A percentile compares a stretch with the other conserved stretches of the same genome.
phyloP scores from a whole-genome alignment of 495 filamentous ascomycete species.

The Penicillium riverlandense region DNA sequence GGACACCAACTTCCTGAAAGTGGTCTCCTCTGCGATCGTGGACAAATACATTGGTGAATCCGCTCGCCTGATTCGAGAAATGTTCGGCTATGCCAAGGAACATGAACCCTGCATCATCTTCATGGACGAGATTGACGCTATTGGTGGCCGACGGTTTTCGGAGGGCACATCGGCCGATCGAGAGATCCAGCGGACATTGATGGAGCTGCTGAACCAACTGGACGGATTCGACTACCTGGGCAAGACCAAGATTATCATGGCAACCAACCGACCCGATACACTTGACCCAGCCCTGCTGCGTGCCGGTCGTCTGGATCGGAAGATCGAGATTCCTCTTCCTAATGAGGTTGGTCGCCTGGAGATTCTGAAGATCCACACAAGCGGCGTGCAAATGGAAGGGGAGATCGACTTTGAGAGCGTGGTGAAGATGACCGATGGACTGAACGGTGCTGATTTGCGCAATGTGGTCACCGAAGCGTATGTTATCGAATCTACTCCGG shows the following conservation, averaged over 20 bases:
- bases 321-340: conserved; percentile 98
- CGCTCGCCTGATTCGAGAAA: conserved; percentile 93
- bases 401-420: conserved; percentile 99
- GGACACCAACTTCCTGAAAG: conserved; percentile 98
- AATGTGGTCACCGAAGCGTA: conserved; percentile 99
- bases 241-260: conserved; percentile 99
- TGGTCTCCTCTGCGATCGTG: conserved; percentile 99
- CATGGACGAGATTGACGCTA: conserved; percentile 99
- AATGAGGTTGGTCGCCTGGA: conserved; percentile 97
- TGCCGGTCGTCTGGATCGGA: conserved; percentile 90
- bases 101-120: conserved; percentile 99
- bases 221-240: conserved; percentile 99
- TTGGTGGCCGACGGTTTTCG: conserved; percentile 94
- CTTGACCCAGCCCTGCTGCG: conserved; percentile 91
- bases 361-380: conserved; percentile 97
- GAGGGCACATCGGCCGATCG: conserved; percentile 97
- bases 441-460: conserved; percentile 95
- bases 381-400: conserved; percentile 77
- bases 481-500: conserved; percentile 24
- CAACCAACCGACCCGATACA: conserved; percentile 96
- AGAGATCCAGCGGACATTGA: conserved; percentile 97
- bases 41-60: conserved; percentile 99
- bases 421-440: conserved; percentile 98
- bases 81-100: conserved; percentile 99
- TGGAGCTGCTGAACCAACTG: conserved; percentile 98